Percentiles rank a stretch among this genome's conserved stretches.
phyloP scores from a whole-genome alignment of 345 rosid genomes.

The Gossypium turneri region DNA sequence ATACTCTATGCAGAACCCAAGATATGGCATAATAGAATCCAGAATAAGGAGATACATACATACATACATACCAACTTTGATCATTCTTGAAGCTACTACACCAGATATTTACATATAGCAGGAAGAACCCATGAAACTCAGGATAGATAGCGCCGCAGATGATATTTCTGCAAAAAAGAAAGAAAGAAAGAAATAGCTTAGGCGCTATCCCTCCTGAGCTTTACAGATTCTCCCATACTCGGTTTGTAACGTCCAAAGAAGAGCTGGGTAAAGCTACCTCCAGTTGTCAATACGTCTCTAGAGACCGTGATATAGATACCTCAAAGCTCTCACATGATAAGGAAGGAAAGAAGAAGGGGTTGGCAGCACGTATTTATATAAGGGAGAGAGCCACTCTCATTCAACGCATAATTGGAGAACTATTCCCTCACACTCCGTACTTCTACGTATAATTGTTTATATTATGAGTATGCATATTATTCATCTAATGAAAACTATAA shows the following conservation, averaged over 20 bases:
- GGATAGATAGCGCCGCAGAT: slow-evolving; percentile 63
- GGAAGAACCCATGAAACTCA: slow-evolving; percentile 58
- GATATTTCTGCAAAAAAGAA: not conserved
- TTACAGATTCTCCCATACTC: slow-evolving; percentile 45
- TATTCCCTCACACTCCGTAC: too few relatives aligned
- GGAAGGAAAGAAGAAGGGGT: not conserved
- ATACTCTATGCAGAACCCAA: too few relatives aligned
- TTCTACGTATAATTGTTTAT: too few relatives aligned
- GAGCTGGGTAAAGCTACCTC: not conserved
- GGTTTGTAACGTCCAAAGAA: not conserved
- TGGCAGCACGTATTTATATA: slow-evolving; percentile 30
- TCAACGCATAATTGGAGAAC: too few relatives aligned
- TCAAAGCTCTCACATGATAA: slow-evolving; percentile 20
- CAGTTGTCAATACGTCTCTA: not conserved
- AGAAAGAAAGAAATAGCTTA: not conserved
- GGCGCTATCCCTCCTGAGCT: slow-evolving; percentile 92
- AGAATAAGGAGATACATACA: not conserved
- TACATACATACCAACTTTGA: not conserved
- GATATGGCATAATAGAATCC: not conserved
- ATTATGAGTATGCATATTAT: too few relatives aligned
- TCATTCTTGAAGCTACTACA: not conserved
- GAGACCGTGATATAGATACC: not conserved
- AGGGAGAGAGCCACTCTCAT: not conserved
- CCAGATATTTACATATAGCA: not conserved
- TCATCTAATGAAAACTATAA: too few relatives aligned